Base-by-base conservation (phyloP, 331 rosid species). In the Saraca asoca region DNA sequence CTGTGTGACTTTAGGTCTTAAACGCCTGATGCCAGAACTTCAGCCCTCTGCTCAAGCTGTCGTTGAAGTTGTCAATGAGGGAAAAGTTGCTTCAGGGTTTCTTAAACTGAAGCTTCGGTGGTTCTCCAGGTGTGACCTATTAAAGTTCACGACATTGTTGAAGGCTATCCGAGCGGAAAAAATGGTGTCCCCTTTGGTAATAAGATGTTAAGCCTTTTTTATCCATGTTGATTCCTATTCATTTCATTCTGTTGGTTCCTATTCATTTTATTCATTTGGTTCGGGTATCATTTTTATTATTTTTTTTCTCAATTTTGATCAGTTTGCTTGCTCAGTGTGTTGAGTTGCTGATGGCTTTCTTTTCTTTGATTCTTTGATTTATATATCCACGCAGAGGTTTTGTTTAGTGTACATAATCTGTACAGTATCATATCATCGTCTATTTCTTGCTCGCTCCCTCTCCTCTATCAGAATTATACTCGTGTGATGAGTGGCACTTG, bases 101-200 rank as follows among this genome's bases (percentile, higher is more conserved):
- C 51, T 46, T 51, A 81, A 77, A 63, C 75, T 92, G 95, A 94
- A 84, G 79, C 72, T 94, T 57, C 70, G 62, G 78, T 94, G 97
- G 97, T 83, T 83, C 66, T 86, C 90, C 13, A 71, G 72, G 46
- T 88, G 83, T 51, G 50, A 77, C 75, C 74, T 82, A 35, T 77
- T 78, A 70, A 86, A 94, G 68, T 94, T 94, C 16, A 82, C 86
- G 71, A 83, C 89, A 6, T 71, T 90, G 80, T 15, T 85, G 82
- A 90, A 83, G 84, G 99, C 99, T 50, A 85, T 93, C 72, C 88
- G 79, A 60, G 86, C 75, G 5, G 94, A 80, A 55, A 70, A 56
- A 54, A 51, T 46, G 59, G 44, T 12, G 29, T 76, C 86, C 35
- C 82, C 82, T 17, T 80, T 94, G 84, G 76, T 60, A 49, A 84